Evolutionary conservation across 345 rosid species (phyloP).

Genomic region (Eucalyptus decipiens): DNA sequence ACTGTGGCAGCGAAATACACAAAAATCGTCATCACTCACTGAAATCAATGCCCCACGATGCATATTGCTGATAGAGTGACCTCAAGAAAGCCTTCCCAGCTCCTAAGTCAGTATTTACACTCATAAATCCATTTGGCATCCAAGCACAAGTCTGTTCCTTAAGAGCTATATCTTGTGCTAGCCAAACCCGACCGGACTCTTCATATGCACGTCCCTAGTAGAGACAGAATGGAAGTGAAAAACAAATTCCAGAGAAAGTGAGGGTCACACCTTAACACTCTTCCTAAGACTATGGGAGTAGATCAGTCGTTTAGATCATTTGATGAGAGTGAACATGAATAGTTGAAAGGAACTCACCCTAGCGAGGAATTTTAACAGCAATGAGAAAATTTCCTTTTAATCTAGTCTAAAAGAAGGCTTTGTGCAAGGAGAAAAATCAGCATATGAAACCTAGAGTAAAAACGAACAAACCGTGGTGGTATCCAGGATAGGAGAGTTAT

Average conservation of each 20-base stretch:
- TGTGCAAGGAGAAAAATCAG: not conserved
- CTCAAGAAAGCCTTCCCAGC: conserved; percentile 85
- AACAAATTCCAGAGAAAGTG: not conserved
- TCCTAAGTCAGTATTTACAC: conserved; percentile 54
- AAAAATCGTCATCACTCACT: too few relatives aligned
- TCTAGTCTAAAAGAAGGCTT: not conserved
- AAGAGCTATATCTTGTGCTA: conserved; percentile 65
- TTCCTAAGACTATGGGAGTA: not conserved
- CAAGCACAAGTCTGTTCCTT: conserved; percentile 78
- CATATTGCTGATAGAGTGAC: conserved; percentile 72
- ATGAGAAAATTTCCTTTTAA: not conserved
- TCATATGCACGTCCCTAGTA: conserved; percentile 50
- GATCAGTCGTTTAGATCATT: not conserved
- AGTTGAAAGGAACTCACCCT: not conserved
- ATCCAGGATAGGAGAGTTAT: conserved; percentile 63
- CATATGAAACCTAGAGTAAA: not conserved
- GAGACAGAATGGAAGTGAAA: not conserved
- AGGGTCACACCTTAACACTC: not conserved
- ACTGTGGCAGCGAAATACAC: too few relatives aligned
- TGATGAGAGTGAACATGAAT: not conserved
- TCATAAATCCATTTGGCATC: conserved; percentile 90
- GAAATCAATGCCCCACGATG: conserved; percentile 89
- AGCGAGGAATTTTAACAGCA: not conserved
- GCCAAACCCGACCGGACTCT: conserved; percentile 52
- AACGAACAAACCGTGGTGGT: conserved; percentile 22